Evolutionary conservation across 352 stramenopile genomes (phyloP).

Genomic region (Phytopythium mirpurense): DNA sequence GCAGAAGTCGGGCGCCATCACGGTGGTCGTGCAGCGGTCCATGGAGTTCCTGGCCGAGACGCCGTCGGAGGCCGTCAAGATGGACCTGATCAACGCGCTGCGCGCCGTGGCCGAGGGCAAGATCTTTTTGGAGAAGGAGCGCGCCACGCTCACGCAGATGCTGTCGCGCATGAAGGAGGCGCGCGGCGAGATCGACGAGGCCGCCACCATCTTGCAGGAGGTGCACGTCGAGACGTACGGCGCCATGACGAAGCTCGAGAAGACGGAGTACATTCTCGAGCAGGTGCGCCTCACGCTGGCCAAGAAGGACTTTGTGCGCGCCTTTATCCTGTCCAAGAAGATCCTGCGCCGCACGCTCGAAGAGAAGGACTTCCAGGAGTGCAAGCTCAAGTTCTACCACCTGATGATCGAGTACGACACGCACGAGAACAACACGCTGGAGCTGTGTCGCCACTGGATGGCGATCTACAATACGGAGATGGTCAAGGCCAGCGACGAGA

Average conservation of each 20-base stretch:
- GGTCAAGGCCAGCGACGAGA: slow-evolving; percentile 57
- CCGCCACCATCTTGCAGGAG: slow-evolving; percentile 95
- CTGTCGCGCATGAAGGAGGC: slow-evolving; percentile 91
- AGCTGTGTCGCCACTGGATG: slow-evolving; percentile 88
- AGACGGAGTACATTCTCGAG: slow-evolving; percentile 98
- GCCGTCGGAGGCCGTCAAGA: slow-evolving; percentile 81
- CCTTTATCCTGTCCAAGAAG: slow-evolving; percentile 96
- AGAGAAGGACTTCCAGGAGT: slow-evolving; percentile 92
- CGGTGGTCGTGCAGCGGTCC: slow-evolving; percentile 77
- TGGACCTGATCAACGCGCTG: slow-evolving; percentile 92
- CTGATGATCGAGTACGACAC: slow-evolving; percentile 96
- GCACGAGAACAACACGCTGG: slow-evolving; percentile 95
- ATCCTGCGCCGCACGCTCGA: slow-evolving; percentile 92
- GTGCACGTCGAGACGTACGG: slow-evolving; percentile 98
- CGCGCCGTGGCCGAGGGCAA: slow-evolving; percentile 95
- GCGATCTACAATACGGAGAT: slow-evolving; percentile 79
- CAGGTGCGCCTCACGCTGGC: slow-evolving; percentile 95
- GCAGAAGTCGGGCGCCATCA: slow-evolving; percentile 85
- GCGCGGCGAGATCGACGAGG: slow-evolving; percentile 89
- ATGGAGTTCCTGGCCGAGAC: slow-evolving; percentile 79
- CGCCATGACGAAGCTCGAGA: slow-evolving; percentile 97
- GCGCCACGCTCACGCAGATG: slow-evolving; percentile 90
- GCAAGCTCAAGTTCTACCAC: slow-evolving; percentile 97
- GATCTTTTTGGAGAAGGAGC: slow-evolving; percentile 97
- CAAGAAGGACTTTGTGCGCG: slow-evolving; percentile 97